These are phyloP conservation scores for Pleurotus platypus DNA, from an alignment of 768 basidiomycete genomes.

Conservation along the genomic window DNA sequence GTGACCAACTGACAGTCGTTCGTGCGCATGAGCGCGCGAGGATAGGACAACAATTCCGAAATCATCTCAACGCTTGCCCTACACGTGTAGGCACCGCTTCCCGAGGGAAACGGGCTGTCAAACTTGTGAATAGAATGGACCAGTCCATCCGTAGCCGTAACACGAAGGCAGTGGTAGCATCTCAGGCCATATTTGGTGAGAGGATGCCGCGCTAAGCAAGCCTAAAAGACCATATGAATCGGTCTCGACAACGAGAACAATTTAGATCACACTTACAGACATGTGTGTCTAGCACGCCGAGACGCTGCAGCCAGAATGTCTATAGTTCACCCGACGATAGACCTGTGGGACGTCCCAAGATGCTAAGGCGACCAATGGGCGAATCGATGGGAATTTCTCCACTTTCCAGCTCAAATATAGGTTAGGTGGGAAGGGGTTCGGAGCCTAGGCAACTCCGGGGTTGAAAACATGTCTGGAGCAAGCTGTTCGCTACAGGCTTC, in stretches of 20 bases:
- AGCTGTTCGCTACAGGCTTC: neutral
- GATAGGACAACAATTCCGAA: neutral
- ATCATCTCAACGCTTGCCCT: neutral
- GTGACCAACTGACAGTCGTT: neutral
- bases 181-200: neutral
- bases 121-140: neutral
- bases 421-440: neutral
- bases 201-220: conserved; percentile 5
- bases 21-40: neutral
- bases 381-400: neutral
- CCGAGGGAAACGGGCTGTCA: conserved; percentile 6
- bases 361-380: neutral
- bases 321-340: neutral
- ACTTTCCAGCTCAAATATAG: neutral
- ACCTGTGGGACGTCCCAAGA: neutral
- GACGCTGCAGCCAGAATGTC: neutral
- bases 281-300: neutral
- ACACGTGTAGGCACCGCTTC: neutral
- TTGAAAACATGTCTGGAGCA: neutral
- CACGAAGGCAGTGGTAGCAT: neutral
- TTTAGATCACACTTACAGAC: neutral
- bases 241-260: neutral
- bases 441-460: neutral
- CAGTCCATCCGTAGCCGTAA: neutral
- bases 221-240: neutral